phyloP scores from a whole-genome alignment of 305 asterid species.

The Fraxinus baroniana region DNA sequence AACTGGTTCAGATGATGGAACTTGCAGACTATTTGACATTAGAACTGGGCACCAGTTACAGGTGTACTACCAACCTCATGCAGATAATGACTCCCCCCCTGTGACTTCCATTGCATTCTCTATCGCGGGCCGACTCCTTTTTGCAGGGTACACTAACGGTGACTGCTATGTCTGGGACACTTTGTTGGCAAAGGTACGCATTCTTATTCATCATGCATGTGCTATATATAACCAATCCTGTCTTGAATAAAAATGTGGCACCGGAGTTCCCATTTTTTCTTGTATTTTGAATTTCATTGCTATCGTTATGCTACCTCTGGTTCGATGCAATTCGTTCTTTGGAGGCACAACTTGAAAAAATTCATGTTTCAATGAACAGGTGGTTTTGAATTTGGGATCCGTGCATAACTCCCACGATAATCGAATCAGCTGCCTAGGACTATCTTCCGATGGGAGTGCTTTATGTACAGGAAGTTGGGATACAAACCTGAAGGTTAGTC shows the following conservation, averaged over 20 bases:
- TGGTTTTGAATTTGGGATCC: slow-evolving; percentile 83
- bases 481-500: slow-evolving; percentile 83
- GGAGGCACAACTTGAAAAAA: neutral
- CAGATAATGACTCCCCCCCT: slow-evolving; percentile 58
- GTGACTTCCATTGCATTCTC: slow-evolving; percentile 94
- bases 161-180: slow-evolving; percentile 97
- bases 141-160: slow-evolving; percentile 79
- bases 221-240: neutral
- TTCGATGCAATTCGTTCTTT: slow-evolving; percentile 8
- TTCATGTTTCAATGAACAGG: slow-evolving; percentile 38
- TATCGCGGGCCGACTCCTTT: slow-evolving; percentile 91
- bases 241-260: neutral
- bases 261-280: neutral
- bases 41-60: slow-evolving; percentile 99
- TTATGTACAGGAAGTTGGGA: slow-evolving; percentile 98
- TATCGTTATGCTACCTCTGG: neutral
- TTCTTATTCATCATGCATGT: neutral
- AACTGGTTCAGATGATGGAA: slow-evolving; percentile 96
- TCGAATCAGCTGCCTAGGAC: slow-evolving; percentile 81
- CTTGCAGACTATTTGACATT: slow-evolving; percentile 85
- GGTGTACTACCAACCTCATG: slow-evolving; percentile 72
- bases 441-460: slow-evolving; percentile 96
- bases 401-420: slow-evolving; percentile 82
- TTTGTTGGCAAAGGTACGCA: slow-evolving; percentile 79
- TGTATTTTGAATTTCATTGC: neutral